phyloP scores from a whole-genome alignment of 2,329 filamentous ascomycete genomes.

The Colletotrichum tropicale region DNA sequence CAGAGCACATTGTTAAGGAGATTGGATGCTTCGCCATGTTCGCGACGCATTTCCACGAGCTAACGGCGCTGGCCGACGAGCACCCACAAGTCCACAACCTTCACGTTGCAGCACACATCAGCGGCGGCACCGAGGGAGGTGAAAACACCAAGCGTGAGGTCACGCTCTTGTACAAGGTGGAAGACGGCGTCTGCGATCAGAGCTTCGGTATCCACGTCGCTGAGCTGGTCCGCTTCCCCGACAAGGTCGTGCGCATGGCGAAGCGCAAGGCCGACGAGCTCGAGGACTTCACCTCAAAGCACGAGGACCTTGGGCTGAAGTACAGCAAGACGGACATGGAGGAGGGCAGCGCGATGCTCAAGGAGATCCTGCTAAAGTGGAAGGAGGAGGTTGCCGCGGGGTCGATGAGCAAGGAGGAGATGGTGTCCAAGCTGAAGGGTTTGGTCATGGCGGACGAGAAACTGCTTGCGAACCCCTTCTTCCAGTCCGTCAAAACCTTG shows the following conservation, averaged over 20 bases:
- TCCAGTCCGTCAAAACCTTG: conserved; percentile 65
- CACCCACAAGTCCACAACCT: conserved; percentile 90
- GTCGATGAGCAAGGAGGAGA: conserved; percentile 72
- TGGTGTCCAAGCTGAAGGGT: conserved; percentile 78
- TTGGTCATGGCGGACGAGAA: conserved; percentile 76
- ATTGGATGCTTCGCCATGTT: conserved; percentile 95
- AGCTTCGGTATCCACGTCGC: conserved; percentile 98
- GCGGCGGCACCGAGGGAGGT: conserved; percentile 47
- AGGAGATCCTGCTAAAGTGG: conserved; percentile 83
- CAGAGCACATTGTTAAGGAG: conserved; percentile 94
- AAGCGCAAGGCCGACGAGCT: conserved; percentile 98
- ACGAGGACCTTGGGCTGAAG: conserved; percentile 62
- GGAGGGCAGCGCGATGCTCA: conserved; percentile 83
- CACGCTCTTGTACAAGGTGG: conserved; percentile 94
- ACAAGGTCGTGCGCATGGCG: conserved; percentile 99
- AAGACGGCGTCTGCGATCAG: conserved; percentile 94
- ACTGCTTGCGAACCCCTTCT: conserved; percentile 70
- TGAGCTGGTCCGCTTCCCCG: conserved; percentile 92
- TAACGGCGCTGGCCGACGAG: conserved; percentile 87
- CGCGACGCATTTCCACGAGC: conserved; percentile 97
- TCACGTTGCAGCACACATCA: conserved; percentile 94
- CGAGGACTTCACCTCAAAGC: conserved; percentile 89
- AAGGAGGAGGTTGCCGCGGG: conserved; percentile 73
- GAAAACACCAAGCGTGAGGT: conserved; percentile 75
- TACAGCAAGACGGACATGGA: conserved; percentile 88